Evolutionary conservation across 164 flowering plant genomes (phyloP).

Genomic region (Pachysandra terminalis): DNA sequence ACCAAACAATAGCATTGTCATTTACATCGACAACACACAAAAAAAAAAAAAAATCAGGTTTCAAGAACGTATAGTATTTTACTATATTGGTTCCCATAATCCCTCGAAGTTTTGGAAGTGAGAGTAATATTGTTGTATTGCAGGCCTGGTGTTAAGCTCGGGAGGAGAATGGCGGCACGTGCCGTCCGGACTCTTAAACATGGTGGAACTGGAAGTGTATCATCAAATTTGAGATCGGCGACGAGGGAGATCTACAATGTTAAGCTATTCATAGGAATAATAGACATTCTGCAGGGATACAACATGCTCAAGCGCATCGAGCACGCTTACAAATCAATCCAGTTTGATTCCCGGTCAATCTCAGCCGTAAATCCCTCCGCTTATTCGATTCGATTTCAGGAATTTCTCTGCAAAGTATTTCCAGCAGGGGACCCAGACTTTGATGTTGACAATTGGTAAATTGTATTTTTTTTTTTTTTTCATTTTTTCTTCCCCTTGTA

Average conservation of each 20-base stretch:
- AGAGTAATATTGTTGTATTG: background rate
- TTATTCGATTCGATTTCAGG: slow-evolving; percentile 29
- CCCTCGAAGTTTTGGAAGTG: background rate
- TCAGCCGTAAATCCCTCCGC: slow-evolving; percentile 35
- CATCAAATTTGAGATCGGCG: background rate
- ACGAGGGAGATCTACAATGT: slow-evolving; percentile 23
- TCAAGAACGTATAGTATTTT: no score
- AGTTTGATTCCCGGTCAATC: slow-evolving; percentile 32
- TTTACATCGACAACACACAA: no score
- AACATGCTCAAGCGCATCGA: slow-evolving; percentile 35
- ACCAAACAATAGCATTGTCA: no score
- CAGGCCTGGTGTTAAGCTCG: slow-evolving; percentile 29
- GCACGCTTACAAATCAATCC: slow-evolving; percentile 39
- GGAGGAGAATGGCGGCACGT: slow-evolving; percentile 30
- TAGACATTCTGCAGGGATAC: slow-evolving; percentile 44
- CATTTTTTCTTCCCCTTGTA: no score
- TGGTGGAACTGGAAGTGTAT: slow-evolving; percentile 3
- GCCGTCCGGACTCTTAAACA: slow-evolving; percentile 17
- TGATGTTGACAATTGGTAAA: background rate
- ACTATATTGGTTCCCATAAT: background rate
- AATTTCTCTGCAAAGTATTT: slow-evolving; percentile 29
- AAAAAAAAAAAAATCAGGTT: no score
- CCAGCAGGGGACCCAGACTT: slow-evolving; percentile 13
- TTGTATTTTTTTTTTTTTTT: background rate
- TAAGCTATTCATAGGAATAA: slow-evolving; percentile 33